These are phyloP conservation scores for Mycena rosella DNA, from an alignment of 768 basidiomycete species.

Conservation along the genomic window DNA sequence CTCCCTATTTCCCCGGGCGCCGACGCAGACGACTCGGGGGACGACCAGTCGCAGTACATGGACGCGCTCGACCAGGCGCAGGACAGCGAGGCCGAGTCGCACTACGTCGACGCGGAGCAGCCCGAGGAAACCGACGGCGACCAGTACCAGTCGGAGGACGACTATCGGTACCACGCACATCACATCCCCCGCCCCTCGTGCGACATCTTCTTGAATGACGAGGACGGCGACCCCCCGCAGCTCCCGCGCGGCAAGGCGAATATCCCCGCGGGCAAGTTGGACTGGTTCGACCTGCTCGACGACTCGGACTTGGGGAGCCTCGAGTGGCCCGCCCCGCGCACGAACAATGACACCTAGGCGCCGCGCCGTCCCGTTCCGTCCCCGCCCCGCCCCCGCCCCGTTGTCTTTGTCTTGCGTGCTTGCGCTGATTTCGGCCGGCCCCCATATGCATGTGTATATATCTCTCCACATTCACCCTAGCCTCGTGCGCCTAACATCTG, in stretches of 20 bases:
- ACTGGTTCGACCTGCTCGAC: constrained; percentile 34
- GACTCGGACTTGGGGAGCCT: constrained; percentile 25
- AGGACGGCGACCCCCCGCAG: neutral
- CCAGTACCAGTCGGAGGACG: constrained; percentile 16
- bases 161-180: constrained; percentile 18
- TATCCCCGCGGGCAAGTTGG: constrained; percentile 23
- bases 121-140: neutral
- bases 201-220: constrained; percentile 28
- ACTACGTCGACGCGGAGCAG: neutral
- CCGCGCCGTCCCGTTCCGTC: neutral
- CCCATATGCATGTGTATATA: neutral
- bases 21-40: constrained; percentile 5
- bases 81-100: constrained; percentile 4
- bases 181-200: constrained; percentile 30
- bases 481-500: neutral
- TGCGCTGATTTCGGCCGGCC: constrained; percentile 10
- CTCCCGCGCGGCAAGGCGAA: constrained; percentile 20
- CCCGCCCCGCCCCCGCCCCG: neutral
- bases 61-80: constrained; percentile 21
- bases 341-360: constrained; percentile 1
- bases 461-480: neutral
- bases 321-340: neutral
- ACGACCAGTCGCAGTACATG: constrained; percentile 19
- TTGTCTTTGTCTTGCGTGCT: neutral
- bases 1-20: neutral